These are phyloP conservation scores for Pestalotiopsis sp. DNA, from an alignment of 2,329 filamentous ascomycete species.

Conservation along the genomic window DNA sequence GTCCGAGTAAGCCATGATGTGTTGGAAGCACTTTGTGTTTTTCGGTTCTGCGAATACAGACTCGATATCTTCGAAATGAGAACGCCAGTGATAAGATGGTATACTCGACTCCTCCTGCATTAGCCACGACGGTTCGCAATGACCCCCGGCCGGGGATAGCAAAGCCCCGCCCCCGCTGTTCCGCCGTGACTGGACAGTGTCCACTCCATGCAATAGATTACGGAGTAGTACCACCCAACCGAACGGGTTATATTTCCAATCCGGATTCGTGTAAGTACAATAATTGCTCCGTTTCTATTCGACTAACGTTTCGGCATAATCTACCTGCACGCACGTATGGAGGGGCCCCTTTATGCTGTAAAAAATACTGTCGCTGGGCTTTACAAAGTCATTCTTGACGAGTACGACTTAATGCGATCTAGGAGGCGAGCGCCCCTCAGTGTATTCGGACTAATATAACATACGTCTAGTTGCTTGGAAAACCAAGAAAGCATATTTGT, in stretches of 20 bases:
- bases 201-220: neutral
- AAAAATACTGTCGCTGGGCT: neutral
- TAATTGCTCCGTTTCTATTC: neutral
- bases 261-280: neutral
- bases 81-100: neutral
- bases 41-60: neutral
- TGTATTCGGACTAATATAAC: too few species aligned
- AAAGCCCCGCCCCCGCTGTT: conserved; percentile 14
- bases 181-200: neutral
- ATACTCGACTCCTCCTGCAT: neutral
- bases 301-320: neutral
- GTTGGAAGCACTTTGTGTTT: neutral
- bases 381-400: neutral
- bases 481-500: too few species aligned
- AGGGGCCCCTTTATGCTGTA: neutral
- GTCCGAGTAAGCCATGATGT: conserved; percentile 20
- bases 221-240: neutral
- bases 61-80: neutral
- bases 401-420: neutral
- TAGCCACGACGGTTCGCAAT: neutral
- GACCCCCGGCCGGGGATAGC: neutral
- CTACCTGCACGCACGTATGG: neutral
- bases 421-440: too few species aligned
- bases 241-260: neutral
- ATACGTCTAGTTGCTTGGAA: too few species aligned